Evolutionary conservation across 805 yeast genomes (phyloP), one percentile per base, ranked within the genome.

Genomic region (Millerozyma miso): DNA sequence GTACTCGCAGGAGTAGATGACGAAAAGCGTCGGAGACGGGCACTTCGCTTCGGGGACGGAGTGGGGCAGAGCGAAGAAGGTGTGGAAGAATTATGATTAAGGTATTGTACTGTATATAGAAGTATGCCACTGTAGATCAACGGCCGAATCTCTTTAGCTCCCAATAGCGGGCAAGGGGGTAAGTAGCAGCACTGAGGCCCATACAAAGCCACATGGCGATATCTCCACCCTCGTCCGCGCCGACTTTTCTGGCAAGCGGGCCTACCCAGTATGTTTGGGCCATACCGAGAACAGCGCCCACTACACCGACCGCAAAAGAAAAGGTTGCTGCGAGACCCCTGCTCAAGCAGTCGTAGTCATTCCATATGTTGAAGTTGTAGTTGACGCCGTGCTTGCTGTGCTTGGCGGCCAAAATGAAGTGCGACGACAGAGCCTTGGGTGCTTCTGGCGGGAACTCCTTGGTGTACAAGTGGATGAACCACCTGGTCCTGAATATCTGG

Each of bases 241-340:
- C 95, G 13, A 85, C 66, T 3, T 68, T 53, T 20, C 60, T 61
- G 10, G 95, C 95, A 8, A 88, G 51, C 0, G 88, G 88, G 0
- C 96, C 97, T 4, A 76, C 69, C 73, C 84, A 88, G 62, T 88
- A 88, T 4, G 81, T 85, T 60, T 88, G 97, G 19, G 85, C 74
- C 97, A 88, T 88, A 4, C 96, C 95, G 16, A 88, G 65, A 2
- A 85, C 88, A 0, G 88, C 95, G 37, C 95, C 96, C 0, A 79
- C 85, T 14, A 82, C 82, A 36, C 96, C 96, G 41, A 75, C 64
- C 2, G 77, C 52, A 52, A 87, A 87, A 1, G 89, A 75, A 15
- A 73, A 52, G 3, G 82, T 63, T 0, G 95, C 84, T 1, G 96
- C 95, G 38, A 69, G 66, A 2, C 96, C 93, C 43, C 74, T 66